Conservation (phyloP, 2,329 filamentous ascomycete genomes). For the Trichoderma hamatum region DNA sequence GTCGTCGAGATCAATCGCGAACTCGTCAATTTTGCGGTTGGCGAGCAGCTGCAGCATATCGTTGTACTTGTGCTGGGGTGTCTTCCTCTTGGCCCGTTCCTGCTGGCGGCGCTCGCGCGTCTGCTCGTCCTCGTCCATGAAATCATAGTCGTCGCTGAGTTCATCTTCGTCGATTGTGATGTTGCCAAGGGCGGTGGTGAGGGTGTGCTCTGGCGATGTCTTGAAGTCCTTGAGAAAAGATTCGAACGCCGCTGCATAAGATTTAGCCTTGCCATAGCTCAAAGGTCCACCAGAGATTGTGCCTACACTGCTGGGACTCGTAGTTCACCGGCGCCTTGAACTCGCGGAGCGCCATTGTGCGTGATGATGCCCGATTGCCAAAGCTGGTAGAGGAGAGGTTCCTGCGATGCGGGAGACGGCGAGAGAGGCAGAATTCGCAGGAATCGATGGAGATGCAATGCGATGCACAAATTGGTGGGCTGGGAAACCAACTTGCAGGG, state of each 20-base stretch:
- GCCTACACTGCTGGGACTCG: constrained; percentile 77
- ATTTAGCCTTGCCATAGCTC: constrained; percentile 7
- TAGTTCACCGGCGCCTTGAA: constrained; percentile 83
- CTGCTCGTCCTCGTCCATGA: constrained; percentile 81
- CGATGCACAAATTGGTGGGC: constrained; percentile 40
- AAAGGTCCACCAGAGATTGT: not conserved
- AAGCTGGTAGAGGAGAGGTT: constrained; percentile 24
- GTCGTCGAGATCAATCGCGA: constrained; percentile 89
- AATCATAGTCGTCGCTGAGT: constrained; percentile 87
- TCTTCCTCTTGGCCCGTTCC: constrained; percentile 52
- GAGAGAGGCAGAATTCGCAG: not conserved
- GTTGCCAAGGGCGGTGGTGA: constrained; percentile 79
- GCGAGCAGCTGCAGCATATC: constrained; percentile 84
- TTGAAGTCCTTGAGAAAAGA: constrained; percentile 90
- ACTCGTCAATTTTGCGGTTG: constrained; percentile 74
- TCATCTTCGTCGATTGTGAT: constrained; percentile 87
- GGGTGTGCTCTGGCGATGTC: constrained; percentile 68
- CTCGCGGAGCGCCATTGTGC: constrained; percentile 80
- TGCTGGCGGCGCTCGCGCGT: constrained; percentile 54
- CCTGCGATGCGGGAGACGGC: constrained; percentile 26
- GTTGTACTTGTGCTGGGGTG: constrained; percentile 83
- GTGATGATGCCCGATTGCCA: constrained; percentile 31
- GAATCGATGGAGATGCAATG: constrained; percentile 22
- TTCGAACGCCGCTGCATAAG: constrained; percentile 71
- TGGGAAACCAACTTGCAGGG: constrained; percentile 36